Conservation (phyloP, 2,329 filamentous ascomycete genomes). For the Akanthomyces lecanii region DNA sequence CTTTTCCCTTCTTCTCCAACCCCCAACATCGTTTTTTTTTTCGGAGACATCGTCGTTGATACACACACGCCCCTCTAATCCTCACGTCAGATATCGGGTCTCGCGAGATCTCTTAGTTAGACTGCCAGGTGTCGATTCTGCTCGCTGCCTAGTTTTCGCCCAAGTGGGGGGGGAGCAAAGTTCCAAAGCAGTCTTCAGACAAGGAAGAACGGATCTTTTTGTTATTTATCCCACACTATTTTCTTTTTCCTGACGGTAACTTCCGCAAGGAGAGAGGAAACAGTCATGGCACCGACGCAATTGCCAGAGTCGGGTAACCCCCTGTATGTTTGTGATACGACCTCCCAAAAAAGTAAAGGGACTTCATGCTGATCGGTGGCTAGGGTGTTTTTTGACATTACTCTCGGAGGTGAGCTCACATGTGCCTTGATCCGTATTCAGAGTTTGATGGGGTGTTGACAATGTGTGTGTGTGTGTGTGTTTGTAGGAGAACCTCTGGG, state of each 20-base stretch:
- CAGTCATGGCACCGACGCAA: constrained; percentile 41
- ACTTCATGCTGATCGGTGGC: neutral
- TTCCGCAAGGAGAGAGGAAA: no score
- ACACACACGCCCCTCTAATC: neutral
- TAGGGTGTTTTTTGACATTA: constrained; percentile 69
- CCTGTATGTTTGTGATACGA: constrained; percentile 34
- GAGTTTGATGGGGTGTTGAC: neutral
- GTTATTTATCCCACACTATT: neutral
- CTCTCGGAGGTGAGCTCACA: constrained; percentile 62
- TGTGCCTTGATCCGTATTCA: neutral
- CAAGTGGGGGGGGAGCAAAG: neutral
- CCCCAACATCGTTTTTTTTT: neutral
- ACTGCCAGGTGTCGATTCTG: neutral
- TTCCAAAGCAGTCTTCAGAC: no score
- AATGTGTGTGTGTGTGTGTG: neutral
- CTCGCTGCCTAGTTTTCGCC: neutral
- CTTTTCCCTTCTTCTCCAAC: neutral
- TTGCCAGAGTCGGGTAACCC: constrained; percentile 45
- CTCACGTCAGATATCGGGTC: no score
- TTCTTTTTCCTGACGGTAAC: neutral
- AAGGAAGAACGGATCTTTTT: no score
- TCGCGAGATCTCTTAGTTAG: neutral
- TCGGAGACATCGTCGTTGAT: neutral
- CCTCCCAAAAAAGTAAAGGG: neutral
- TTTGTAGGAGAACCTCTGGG: constrained; percentile 74